Evolutionary conservation across 768 basidiomycete species (phyloP).

Genomic region (Trametes gibbosa): DNA sequence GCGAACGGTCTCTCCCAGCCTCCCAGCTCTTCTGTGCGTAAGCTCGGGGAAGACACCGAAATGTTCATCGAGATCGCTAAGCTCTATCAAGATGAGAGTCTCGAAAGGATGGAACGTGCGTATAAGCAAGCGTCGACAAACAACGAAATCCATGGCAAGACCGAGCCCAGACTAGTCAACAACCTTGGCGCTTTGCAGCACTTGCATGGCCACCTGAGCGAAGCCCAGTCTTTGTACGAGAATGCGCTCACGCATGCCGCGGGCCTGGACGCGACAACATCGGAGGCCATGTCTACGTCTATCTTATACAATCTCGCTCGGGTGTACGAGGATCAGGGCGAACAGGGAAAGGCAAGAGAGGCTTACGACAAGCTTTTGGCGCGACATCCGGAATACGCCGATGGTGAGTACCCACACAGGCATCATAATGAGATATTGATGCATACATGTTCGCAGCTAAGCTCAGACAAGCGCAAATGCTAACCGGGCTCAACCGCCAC

Average conservation of each 20-base stretch:
- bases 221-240: constrained; percentile 69
- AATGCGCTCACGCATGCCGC: constrained; percentile 62
- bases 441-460: constrained; percentile 58
- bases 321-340: constrained; percentile 84
- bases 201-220: constrained; percentile 55
- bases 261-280: constrained; percentile 41
- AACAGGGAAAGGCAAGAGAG: constrained; percentile 69
- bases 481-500: constrained; percentile 61
- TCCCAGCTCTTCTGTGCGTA: constrained; percentile 39
- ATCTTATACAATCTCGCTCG: constrained; percentile 90
- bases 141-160: constrained; percentile 43
- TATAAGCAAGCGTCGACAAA: constrained; percentile 72
- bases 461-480: constrained; percentile 84
- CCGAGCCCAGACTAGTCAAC: constrained; percentile 72
- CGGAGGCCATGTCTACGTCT: constrained; percentile 75
- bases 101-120: constrained; percentile 71
- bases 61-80: constrained; percentile 90
- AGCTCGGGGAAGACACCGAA: constrained; percentile 74
- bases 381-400: constrained; percentile 95
- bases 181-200: constrained; percentile 79
- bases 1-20: constrained; percentile 21
- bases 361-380: constrained; percentile 84
- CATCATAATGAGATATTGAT: not conserved
- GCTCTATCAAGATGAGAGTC: constrained; percentile 80
- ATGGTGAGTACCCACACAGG: constrained; percentile 57